These are phyloP conservation scores for Ramularia collo-cygni DNA, from an alignment of 2,329 filamentous ascomycete genomes.

Conservation along the genomic window DNA sequence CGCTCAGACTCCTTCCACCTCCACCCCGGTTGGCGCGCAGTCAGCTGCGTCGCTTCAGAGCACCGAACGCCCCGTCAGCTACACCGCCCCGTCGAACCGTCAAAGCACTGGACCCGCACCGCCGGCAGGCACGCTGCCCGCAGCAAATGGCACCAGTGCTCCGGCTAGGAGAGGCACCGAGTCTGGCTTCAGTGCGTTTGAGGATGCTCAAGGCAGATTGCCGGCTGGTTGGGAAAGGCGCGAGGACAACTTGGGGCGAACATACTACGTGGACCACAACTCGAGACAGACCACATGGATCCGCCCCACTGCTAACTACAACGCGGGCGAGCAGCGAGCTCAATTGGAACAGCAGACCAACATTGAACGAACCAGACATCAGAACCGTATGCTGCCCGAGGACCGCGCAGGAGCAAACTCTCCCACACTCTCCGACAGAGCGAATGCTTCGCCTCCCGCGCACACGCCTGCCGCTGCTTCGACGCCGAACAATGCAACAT, in stretches of 20 bases:
- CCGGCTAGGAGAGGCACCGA: slow-evolving; percentile 38
- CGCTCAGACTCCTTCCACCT: slow-evolving; percentile 32
- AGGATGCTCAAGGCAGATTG: slow-evolving; percentile 88
- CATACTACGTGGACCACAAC: slow-evolving; percentile 98
- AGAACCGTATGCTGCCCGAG: slow-evolving; percentile 91
- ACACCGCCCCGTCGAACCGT: slow-evolving; percentile 19
- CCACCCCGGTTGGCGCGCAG: slow-evolving; percentile 37
- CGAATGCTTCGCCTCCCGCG: slow-evolving; percentile 26
- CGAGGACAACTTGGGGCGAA: slow-evolving; percentile 89
- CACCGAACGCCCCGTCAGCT: slow-evolving; percentile 22
- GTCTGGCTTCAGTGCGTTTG: slow-evolving; percentile 75
- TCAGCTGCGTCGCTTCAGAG: slow-evolving; percentile 28
- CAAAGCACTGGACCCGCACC: slow-evolving; percentile 19
- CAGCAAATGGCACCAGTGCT: slow-evolving; percentile 20
- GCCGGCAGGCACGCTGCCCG: slow-evolving; percentile 5
- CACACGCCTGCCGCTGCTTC: slow-evolving; percentile 26
- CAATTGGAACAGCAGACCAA: slow-evolving; percentile 87
- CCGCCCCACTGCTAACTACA: slow-evolving; percentile 72
- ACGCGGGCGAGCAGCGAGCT: slow-evolving; percentile 65
- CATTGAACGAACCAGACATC: slow-evolving; percentile 85
- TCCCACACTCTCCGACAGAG: slow-evolving; percentile 56
- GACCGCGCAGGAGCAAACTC: slow-evolving; percentile 92
- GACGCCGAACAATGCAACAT: slow-evolving; percentile 42
- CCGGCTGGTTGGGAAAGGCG: slow-evolving; percentile 93
- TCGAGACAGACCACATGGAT: slow-evolving; percentile 96